These are phyloP conservation scores for Asterochloris sp. DNA, from an alignment of 139 green algal genomes.

Conservation along the genomic window DNA sequence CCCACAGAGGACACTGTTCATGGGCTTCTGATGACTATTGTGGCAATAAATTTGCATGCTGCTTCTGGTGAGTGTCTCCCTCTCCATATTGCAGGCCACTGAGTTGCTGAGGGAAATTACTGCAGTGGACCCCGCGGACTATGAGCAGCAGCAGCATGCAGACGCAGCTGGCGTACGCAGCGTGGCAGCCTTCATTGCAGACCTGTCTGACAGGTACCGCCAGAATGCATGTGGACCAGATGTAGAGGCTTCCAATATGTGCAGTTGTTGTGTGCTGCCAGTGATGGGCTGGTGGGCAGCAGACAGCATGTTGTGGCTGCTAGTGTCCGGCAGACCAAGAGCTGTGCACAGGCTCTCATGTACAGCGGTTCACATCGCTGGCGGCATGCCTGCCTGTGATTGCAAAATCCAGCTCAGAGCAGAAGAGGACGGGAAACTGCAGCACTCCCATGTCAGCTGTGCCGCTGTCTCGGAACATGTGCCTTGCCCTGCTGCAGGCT, in stretches of 20 bases:
- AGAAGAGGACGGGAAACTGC: not conserved
- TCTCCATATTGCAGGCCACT: constrained; percentile 33
- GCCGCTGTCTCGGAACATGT: not conserved
- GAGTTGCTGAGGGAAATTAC: constrained; percentile 68
- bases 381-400: too few species aligned
- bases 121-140: constrained; percentile 47
- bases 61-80: too few species aligned
- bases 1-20: too few species aligned
- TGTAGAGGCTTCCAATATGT: not conserved
- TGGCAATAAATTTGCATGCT: too few species aligned
- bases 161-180: constrained; percentile 42
- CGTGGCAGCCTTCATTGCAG: constrained; percentile 55
- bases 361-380: too few species aligned
- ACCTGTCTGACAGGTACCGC: constrained; percentile 38
- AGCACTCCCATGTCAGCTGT: not conserved
- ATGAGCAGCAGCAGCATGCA: constrained; percentile 57
- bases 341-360: too few species aligned
- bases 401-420: not conserved
- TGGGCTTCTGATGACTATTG: too few species aligned
- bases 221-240: too few species aligned
- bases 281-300: too few species aligned
- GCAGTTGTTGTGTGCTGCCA: not conserved
- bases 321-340: too few species aligned
- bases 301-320: too few species aligned
- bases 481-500: constrained; percentile 20